Percentiles rank a stretch among this genome's conserved stretches.
Evolutionary conservation across 1,284 basidiomycete species (phyloP).

Genomic region (Ceratobasidium sp.): DNA sequence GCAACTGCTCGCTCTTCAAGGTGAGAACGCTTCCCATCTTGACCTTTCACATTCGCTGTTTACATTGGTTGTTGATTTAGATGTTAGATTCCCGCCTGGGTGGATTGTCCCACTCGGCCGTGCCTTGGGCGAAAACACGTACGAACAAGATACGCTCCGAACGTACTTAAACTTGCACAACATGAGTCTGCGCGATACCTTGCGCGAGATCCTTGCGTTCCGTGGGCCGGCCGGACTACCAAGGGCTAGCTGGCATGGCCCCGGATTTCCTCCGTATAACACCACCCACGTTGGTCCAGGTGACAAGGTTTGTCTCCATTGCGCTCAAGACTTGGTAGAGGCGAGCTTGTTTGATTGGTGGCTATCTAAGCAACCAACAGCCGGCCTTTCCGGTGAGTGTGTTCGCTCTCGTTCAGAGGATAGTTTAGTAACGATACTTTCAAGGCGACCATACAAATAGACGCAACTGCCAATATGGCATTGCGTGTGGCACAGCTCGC

Average conservation of each 20-base stretch:
- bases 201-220: slow-evolving; percentile 16
- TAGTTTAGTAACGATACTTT: background rate
- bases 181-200: slow-evolving; percentile 7
- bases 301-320: slow-evolving; percentile 19
- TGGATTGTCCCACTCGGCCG: slow-evolving; percentile 16
- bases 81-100: slow-evolving; percentile 10
- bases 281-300: background rate
- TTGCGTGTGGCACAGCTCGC: slow-evolving; percentile 37
- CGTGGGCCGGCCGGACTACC: slow-evolving; percentile 12
- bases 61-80: background rate
- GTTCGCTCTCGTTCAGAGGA: background rate
- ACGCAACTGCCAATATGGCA: slow-evolving; percentile 40
- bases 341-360: slow-evolving; percentile 39
- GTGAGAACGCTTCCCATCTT: background rate
- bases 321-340: slow-evolving; percentile 28
- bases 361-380: slow-evolving; percentile 14
- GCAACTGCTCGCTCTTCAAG: slow-evolving; percentile 15
- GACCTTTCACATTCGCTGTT: background rate
- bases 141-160: slow-evolving; percentile 14
- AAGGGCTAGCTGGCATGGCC: slow-evolving; percentile 29
- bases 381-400: slow-evolving; percentile 7
- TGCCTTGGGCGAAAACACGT: slow-evolving; percentile 26
- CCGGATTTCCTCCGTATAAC: background rate
- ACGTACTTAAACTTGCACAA: background rate
- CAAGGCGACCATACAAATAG: background rate